Conservation (phyloP, 805 yeast species). For the Starmerella cellae region DNA sequence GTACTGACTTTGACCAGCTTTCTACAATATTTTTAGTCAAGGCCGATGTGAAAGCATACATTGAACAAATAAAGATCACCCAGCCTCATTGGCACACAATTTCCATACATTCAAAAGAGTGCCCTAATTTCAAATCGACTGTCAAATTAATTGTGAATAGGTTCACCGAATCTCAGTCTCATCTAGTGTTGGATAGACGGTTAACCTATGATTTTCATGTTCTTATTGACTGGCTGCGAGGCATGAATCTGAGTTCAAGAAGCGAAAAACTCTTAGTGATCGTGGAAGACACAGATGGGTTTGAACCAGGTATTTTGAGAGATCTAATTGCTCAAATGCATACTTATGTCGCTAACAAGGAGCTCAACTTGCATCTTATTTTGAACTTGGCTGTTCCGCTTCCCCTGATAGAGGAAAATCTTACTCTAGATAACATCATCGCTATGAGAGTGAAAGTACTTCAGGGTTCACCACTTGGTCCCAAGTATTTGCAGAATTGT, state of each 20-base stretch:
- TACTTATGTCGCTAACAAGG: constrained; percentile 21
- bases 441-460: constrained; percentile 17
- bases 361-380: constrained; percentile 27
- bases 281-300: constrained; percentile 31
- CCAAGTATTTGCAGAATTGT: constrained; percentile 10
- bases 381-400: constrained; percentile 29
- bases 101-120: constrained; percentile 28
- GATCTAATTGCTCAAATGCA: constrained; percentile 26
- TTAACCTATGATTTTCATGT: constrained; percentile 30
- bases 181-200: constrained; percentile 24
- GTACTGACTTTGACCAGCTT: background rate
- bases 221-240: constrained; percentile 26
- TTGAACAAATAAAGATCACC: background rate
- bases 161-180: constrained; percentile 21
- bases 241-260: constrained; percentile 1
- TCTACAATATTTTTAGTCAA: constrained; percentile 4
- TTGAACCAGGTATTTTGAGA: constrained; percentile 24
- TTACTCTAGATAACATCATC: constrained; percentile 22
- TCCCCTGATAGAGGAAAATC: constrained; percentile 27
- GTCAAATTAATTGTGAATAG: constrained; percentile 26
- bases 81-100: constrained; percentile 16
- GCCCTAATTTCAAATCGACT: constrained; percentile 26
- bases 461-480: constrained; percentile 7
- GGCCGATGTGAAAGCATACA: constrained; percentile 7
- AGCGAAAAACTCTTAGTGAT: constrained; percentile 21